A percentile compares a stretch with the other conserved stretches of the same genome.
phyloP scores from a whole-genome alignment of 495 filamentous ascomycete species.

The Aspergillus cristatus region DNA sequence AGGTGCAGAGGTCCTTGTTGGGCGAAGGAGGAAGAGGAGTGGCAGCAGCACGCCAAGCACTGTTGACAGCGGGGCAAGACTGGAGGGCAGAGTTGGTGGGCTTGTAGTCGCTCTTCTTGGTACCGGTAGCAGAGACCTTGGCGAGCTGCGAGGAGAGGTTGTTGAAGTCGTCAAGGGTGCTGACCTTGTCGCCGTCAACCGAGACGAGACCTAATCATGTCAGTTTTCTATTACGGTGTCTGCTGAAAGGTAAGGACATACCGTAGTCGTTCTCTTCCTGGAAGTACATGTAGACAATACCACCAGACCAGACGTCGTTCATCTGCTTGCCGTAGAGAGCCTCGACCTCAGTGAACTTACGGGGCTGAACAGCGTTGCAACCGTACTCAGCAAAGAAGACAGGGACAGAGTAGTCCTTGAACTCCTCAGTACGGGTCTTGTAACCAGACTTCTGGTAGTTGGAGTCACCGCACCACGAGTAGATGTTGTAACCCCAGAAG shows the following conservation, averaged over 20 bases:
- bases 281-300: constrained; percentile 95
- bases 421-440: constrained; percentile 66
- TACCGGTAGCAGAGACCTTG: constrained; percentile 51
- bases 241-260: constrained; percentile 20
- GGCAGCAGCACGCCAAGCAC: constrained; percentile 57
- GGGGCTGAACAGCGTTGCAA: constrained; percentile 70
- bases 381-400: constrained; percentile 97
- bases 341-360: constrained; percentile 72
- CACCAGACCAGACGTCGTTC: constrained; percentile 79
- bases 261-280: constrained; percentile 83
- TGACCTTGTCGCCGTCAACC: constrained; percentile 43
- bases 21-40: constrained; percentile 68
- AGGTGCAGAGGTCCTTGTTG: constrained; percentile 65
- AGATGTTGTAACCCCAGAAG: constrained; percentile 98
- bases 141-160: constrained; percentile 61
- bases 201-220: constrained; percentile 49
- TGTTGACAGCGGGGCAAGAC: constrained; percentile 56
- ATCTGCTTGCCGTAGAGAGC: constrained; percentile 73
- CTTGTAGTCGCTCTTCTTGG: constrained; percentile 52
- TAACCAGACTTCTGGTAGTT: constrained; percentile 62
- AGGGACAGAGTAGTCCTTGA: constrained; percentile 74
- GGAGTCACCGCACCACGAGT: constrained; percentile 88
- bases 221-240: neutral
- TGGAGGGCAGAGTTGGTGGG: constrained; percentile 61
- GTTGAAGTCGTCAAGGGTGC: constrained; percentile 59